phyloP scores from a whole-genome alignment of 495 filamentous ascomycete species.

The Xylaria acuta region DNA sequence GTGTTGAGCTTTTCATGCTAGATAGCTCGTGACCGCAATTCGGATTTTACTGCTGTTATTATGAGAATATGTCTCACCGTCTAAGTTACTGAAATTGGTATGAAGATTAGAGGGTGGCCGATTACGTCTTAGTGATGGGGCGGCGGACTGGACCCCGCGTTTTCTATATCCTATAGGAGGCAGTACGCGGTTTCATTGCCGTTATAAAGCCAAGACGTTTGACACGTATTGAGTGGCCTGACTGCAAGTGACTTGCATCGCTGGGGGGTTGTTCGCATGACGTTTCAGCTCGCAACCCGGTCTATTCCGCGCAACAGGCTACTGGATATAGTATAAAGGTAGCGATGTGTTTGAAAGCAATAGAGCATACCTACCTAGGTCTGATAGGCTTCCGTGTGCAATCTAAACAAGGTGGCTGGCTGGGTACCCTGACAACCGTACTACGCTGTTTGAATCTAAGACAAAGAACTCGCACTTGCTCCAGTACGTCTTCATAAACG shows the following conservation, averaged over 20 bases:
- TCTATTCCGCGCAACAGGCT: neutral
- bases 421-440: neutral
- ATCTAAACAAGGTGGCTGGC: neutral
- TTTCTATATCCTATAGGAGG: neutral
- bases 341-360: neutral
- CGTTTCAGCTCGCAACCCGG: conserved; percentile 5
- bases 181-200: conserved; percentile 5
- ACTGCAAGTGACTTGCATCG: neutral
- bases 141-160: neutral
- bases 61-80: neutral
- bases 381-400: neutral
- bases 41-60: neutral
- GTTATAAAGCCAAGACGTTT: neutral
- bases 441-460: neutral
- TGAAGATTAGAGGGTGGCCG: neutral
- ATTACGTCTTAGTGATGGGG: neutral
- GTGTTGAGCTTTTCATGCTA: neutral
- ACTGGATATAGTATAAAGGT: neutral
- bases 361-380: no score
- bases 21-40: neutral
- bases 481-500: neutral
- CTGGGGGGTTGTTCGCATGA: neutral
- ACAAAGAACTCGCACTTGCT: neutral
- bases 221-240: conserved; percentile 9
- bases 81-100: neutral